phyloP scores from a whole-genome alignment of 2,329 filamentous ascomycete species.

The Xylaria sp. region DNA sequence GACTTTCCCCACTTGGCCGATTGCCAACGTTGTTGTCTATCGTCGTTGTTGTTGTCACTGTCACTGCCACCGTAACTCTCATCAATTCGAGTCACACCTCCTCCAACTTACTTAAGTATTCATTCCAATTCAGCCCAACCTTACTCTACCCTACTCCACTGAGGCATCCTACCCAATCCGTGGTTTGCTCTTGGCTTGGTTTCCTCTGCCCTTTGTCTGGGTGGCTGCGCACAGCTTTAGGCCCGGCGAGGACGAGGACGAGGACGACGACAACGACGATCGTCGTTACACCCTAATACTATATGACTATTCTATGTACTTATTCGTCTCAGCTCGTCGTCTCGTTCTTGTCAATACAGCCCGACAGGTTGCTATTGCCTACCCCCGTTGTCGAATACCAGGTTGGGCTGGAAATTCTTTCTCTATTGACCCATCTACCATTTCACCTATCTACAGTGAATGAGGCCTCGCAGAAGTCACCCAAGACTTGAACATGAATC shows the following conservation, averaged over 20 bases:
- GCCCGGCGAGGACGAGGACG: no score
- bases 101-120: no score
- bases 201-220: background rate
- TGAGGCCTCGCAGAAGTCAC: background rate
- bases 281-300: no score
- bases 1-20: background rate
- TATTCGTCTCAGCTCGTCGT: background rate
- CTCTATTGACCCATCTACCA: no score
- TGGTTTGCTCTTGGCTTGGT: background rate
- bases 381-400: background rate
- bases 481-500: constrained; percentile 30
- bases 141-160: no score
- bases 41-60: background rate
- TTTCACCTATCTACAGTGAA: background rate
- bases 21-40: background rate
- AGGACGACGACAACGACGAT: no score
- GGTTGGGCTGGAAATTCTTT: background rate
- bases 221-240: no score
- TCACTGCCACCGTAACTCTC: no score
- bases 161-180: no score
- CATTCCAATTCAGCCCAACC: background rate
- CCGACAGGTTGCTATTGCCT: background rate
- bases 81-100: background rate
- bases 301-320: background rate
- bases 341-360: background rate